phyloP scores from a whole-genome alignment of 441 rosid species.

The Corymbia calophylla region DNA sequence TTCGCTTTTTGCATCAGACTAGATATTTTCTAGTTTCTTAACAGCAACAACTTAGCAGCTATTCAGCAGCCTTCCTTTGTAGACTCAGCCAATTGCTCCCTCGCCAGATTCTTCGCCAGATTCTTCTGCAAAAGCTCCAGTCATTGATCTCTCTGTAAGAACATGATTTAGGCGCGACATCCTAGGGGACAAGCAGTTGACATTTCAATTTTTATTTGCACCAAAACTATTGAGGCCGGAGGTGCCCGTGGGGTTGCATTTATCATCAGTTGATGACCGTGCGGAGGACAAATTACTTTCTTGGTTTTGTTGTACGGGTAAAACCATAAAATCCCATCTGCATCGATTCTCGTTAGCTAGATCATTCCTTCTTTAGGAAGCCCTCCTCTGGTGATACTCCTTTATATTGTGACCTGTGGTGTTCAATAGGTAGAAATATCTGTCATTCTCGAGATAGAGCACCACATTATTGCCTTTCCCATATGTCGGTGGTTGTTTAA shows the following conservation, averaged over 20 bases:
- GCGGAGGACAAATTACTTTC: not conserved
- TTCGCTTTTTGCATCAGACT: not conserved
- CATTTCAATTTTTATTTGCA: not conserved
- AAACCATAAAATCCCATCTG: not conserved
- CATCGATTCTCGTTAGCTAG: not conserved
- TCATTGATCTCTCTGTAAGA: not conserved
- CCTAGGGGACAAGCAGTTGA: not conserved
- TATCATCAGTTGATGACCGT: not conserved
- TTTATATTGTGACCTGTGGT: not conserved
- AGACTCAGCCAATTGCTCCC: not conserved
- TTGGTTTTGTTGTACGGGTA: not conserved
- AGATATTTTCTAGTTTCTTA: not conserved
- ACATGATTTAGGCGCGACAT: fast-evolving
- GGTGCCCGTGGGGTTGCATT: not conserved
- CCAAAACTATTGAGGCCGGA: not conserved
- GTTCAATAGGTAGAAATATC: not conserved
- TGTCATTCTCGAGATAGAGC: not conserved
- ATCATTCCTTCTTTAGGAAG: not conserved
- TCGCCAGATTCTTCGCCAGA: not conserved
- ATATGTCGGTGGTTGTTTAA: not conserved
- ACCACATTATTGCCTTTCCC: not conserved
- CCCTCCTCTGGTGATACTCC: not conserved
- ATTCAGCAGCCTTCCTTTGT: not conserved
- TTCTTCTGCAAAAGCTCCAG: not conserved
- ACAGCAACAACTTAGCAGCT: not conserved